These are phyloP conservation scores for Pseudopediastrum boryanum DNA, from an alignment of 139 green algal species.

Conservation along the genomic window DNA sequence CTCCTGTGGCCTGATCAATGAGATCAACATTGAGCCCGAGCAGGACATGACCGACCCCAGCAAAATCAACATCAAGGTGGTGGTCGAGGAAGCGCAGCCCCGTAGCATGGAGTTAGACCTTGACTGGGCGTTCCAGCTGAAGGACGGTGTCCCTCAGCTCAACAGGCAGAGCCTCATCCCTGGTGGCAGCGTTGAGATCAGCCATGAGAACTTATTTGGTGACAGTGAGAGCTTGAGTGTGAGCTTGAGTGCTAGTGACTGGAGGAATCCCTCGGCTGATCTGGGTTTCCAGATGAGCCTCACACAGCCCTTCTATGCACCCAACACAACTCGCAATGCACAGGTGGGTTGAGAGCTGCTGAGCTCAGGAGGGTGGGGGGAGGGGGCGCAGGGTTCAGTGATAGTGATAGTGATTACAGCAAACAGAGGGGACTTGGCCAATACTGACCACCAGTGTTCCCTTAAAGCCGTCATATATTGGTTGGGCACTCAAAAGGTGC, in stretches of 20 bases:
- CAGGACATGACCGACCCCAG: conserved; percentile 59
- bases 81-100: conserved; percentile 47
- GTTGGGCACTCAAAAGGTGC: no score
- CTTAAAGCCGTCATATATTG: no score
- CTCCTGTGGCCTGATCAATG: conserved; percentile 61
- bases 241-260: conserved; percentile 57
- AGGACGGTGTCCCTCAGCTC: conserved; percentile 53
- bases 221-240: conserved; percentile 53
- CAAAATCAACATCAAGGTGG: conserved; percentile 65
- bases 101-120: conserved; percentile 63
- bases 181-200: conserved; percentile 59
- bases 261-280: conserved; percentile 54
- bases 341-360: conserved; percentile 50
- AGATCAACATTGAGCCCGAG: conserved; percentile 70
- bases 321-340: conserved; percentile 60
- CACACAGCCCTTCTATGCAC: conserved; percentile 63
- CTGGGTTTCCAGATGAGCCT: conserved; percentile 51
- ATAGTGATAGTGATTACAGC: no score
- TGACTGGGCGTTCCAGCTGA: conserved; percentile 65
- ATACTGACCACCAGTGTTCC: no score
- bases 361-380: no score
- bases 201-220: conserved; percentile 67
- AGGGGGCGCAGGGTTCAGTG: no score
- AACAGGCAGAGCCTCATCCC: conserved; percentile 54
- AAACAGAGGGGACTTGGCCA: no score